A percentile compares a stretch with the other conserved stretches of the same genome.
Evolutionary conservation across 768 basidiomycete species (phyloP).

Genomic region (Naganishia randhawae): DNA sequence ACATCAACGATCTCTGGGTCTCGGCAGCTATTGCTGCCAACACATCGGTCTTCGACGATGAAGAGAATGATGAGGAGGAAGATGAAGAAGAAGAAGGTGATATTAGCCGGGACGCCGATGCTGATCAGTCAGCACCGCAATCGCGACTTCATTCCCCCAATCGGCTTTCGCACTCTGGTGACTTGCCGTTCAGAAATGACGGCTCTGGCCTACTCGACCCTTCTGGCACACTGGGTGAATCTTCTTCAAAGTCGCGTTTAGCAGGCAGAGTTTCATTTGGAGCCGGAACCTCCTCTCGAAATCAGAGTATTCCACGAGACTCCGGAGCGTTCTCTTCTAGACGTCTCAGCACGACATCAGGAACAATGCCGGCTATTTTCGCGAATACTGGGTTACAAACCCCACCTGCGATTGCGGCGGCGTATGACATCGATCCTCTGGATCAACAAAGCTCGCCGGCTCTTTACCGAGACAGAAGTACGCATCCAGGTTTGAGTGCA

Average conservation of each 20-base stretch:
- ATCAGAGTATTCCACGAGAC: constrained; percentile 7
- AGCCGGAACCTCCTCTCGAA: constrained; percentile 12
- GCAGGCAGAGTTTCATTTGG: constrained; percentile 7
- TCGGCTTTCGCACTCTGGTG: background rate
- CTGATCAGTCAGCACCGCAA: constrained; percentile 41
- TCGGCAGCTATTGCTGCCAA: constrained; percentile 94
- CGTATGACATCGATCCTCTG: constrained; percentile 39
- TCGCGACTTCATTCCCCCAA: constrained; percentile 33
- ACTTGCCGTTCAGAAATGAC: constrained; percentile 17
- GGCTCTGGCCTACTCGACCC: constrained; percentile 10
- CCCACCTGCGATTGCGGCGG: constrained; percentile 62
- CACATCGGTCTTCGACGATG: constrained; percentile 57
- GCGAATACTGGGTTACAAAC: constrained; percentile 74
- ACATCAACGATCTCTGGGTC: constrained; percentile 95
- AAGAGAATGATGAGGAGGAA: constrained; percentile 69
- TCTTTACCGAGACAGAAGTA: background rate
- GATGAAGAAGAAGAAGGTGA: constrained; percentile 60
- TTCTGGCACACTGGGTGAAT: background rate
- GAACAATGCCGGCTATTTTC: constrained; percentile 69
- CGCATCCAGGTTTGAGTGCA: constrained; percentile 32
- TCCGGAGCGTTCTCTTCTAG: constrained; percentile 29
- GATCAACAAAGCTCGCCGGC: background rate
- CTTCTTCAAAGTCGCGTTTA: background rate
- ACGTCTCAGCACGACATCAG: constrained; percentile 43
- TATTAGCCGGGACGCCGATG: constrained; percentile 34